A percentile compares a stretch with the other conserved stretches of the same genome.
Conservation (phyloP, 805 yeast genomes). For the Cyberlindnera petersonii region DNA sequence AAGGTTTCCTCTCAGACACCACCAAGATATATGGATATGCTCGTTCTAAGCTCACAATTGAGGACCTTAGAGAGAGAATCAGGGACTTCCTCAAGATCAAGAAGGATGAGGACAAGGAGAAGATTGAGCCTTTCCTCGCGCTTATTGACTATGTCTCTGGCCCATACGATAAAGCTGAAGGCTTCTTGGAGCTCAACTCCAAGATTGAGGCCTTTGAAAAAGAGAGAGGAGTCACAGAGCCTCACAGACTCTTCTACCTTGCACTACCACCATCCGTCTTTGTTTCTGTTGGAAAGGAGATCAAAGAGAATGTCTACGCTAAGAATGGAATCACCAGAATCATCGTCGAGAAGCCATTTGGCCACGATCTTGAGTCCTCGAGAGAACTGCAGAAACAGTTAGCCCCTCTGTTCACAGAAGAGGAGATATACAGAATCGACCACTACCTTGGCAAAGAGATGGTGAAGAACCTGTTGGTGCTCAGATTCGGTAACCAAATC, state of each 20-base stretch:
- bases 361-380: slow-evolving; percentile 80
- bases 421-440: slow-evolving; percentile 91
- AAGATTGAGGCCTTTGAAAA: slow-evolving; percentile 58
- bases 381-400: slow-evolving; percentile 71
- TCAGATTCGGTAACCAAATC: slow-evolving; percentile 89
- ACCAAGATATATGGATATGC: slow-evolving; percentile 89
- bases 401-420: slow-evolving; percentile 85
- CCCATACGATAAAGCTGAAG: slow-evolving; percentile 74
- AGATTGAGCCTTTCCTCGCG: slow-evolving; percentile 59
- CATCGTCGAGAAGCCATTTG: slow-evolving; percentile 96
- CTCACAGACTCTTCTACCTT: slow-evolving; percentile 84
- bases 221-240: slow-evolving; percentile 39
- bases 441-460: slow-evolving; percentile 97
- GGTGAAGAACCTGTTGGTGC: slow-evolving; percentile 87
- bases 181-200: slow-evolving; percentile 56
- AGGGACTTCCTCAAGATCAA: slow-evolving; percentile 54
- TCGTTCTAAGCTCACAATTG: slow-evolving; percentile 66
- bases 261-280: slow-evolving; percentile 96
- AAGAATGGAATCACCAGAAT: slow-evolving; percentile 69
- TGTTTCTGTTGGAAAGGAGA: slow-evolving; percentile 66
- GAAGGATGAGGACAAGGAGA: slow-evolving; percentile 39
- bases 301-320: slow-evolving; percentile 67
- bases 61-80: slow-evolving; percentile 66
- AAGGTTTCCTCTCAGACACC: slow-evolving; percentile 69
- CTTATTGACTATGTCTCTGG: slow-evolving; percentile 71